Base-by-base conservation (phyloP, 2,329 filamentous ascomycete species). In the Fusarium albidum region DNA sequence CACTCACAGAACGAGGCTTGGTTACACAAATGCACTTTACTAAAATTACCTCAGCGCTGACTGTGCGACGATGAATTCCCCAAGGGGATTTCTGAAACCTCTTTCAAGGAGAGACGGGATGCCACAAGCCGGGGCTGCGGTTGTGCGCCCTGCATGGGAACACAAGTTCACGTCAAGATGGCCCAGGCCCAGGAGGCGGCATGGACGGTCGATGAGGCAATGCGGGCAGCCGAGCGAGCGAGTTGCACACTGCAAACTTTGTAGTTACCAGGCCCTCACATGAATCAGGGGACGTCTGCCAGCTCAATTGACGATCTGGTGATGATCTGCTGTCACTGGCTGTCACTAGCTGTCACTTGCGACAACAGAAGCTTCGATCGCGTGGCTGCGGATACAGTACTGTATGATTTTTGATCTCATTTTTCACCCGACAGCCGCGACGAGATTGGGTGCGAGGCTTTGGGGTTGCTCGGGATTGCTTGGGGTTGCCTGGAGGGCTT, bases 361-460 rank as follows among this genome's bases (percentile, higher is more conserved):
- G 49, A 56, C 38, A 15, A 42, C 50, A 47, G 41, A 49, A 51
- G 48, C 39, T 41, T 51, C 37, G 41, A 49, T 57, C 57, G 44
- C 48, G 46, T 51, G 56, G 47, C 43, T 57, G 63, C 54, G 43
- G 53, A 53, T 21, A 7, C 5, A 51, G 17, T 33, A 29, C 45
- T 44, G 49, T 59, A 47, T 39, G 47, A 38, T 49, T 49, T 61
- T 29, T 35, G 28, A 50, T 25, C 32, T 12, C 9, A n/a, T 34
- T 14, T 31, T 40, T 48, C 56, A 39, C 28, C 38, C 29, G 27
- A 41, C 29, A 33, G 29, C 17, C 37, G 17, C 15, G 40, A 26
- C 8, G 44, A 65, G 64, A 69, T 69, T 70, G 68, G 67, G 47
- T 33, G 28, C 43, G 9, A 17, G 52, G 17, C 21, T 21, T 21